Conservation (phyloP, 495 filamentous ascomycete genomes). For the Aspergillus ostianus region DNA sequence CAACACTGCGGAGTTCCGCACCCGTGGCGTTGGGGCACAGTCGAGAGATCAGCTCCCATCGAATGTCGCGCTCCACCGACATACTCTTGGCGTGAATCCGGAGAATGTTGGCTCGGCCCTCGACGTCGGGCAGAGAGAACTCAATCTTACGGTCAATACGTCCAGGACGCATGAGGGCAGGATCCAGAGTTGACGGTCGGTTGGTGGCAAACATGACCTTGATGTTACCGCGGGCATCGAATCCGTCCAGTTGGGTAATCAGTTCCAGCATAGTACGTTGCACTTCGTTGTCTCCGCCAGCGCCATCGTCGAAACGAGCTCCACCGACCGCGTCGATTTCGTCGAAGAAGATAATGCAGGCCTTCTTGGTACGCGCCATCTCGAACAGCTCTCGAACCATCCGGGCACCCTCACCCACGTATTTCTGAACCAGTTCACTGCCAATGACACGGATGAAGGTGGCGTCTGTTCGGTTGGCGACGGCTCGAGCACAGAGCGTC, state of each 20-base stretch:
- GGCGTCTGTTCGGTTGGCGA: conserved; percentile 95
- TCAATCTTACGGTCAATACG: conserved; percentile 99
- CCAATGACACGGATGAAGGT: conserved; percentile 99
- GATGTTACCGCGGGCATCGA: conserved; percentile 97
- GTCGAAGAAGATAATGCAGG: conserved; percentile 99
- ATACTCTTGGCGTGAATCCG: conserved; percentile 99
- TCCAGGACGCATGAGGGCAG: conserved; percentile 93
- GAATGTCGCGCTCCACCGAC: conserved; percentile 97
- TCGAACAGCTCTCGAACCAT: conserved; percentile 99
- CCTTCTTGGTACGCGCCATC: conserved; percentile 99
- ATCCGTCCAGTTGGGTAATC: conserved; percentile 97
- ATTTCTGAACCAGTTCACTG: conserved; percentile 96
- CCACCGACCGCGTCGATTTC: conserved; percentile 98
- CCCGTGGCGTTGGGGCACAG: conserved; percentile 97
- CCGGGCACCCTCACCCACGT: conserved; percentile 93
- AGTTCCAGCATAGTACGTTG: conserved; percentile 98
- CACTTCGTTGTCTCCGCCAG: conserved; percentile 98
- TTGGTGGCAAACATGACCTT: conserved; percentile 99
- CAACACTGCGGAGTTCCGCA: conserved; percentile 90
- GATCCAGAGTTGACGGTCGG: conserved; percentile 91
- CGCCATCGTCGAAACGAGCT: conserved; percentile 97
- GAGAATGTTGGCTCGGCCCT: conserved; percentile 94
- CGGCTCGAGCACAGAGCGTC: conserved; percentile 94
- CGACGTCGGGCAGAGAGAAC: conserved; percentile 93
- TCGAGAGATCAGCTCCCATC: conserved; percentile 96